phyloP scores from a whole-genome alignment of 345 rosid genomes.

The Rhodamnia argentea region DNA sequence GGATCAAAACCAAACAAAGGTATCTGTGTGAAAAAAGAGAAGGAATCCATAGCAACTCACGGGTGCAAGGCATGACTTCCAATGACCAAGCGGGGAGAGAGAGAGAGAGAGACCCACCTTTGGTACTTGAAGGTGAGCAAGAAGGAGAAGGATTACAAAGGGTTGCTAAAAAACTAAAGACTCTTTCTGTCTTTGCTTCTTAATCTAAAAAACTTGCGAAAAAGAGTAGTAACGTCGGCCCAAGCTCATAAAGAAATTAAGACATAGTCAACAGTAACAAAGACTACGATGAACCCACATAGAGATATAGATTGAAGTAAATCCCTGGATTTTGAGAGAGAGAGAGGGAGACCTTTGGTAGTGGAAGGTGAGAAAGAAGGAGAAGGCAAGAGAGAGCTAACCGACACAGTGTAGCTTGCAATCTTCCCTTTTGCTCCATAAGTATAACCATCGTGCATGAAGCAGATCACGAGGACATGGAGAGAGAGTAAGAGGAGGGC shows the following conservation, averaged over 20 bases:
- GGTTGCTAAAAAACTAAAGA: no score
- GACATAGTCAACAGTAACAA: no score
- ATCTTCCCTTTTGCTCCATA: neutral
- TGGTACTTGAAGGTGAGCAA: no score
- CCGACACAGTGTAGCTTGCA: neutral
- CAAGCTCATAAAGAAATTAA: no score
- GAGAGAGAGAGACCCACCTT: no score
- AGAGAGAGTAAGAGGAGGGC: neutral
- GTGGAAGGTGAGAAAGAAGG: neutral
- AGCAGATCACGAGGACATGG: neutral
- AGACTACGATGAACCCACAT: no score
- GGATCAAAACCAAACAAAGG: neutral
- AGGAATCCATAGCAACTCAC: neutral
- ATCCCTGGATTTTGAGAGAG: neutral
- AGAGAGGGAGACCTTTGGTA: neutral
- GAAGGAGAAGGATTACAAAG: no score
- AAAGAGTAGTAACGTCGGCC: no score
- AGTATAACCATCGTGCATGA: neutral
- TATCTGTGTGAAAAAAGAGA: neutral
- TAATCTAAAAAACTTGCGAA: no score
- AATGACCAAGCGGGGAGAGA: no score
- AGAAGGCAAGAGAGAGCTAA: constrained; percentile 2
- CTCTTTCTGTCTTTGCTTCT: no score
- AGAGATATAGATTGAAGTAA: no score
- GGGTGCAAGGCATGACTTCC: neutral